These are phyloP conservation scores for Baeospora myosura DNA, from an alignment of 1,284 basidiomycete genomes.

Conservation along the genomic window DNA sequence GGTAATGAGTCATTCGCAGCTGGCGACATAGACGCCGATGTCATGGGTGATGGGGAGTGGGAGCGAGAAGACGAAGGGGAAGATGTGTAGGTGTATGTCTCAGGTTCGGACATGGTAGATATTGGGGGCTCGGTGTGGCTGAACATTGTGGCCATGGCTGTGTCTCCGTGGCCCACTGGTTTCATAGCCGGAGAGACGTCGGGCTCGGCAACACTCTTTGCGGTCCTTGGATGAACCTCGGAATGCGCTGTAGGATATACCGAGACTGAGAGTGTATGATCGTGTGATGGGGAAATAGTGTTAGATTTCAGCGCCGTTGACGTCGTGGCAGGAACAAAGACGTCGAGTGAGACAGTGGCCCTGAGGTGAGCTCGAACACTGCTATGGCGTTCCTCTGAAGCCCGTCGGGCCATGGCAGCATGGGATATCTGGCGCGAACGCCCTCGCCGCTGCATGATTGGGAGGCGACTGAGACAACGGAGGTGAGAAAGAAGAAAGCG, in stretches of 20 bases:
- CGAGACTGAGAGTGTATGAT: too few species aligned
- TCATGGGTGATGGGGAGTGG: slow-evolving; percentile 20
- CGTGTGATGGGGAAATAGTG: too few species aligned
- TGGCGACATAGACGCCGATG: slow-evolving; percentile 12
- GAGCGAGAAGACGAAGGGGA: slow-evolving; percentile 17
- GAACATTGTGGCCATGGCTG: not conserved
- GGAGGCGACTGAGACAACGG: slow-evolving; percentile 8
- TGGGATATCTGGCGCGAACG: slow-evolving; percentile 40
- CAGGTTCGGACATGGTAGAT: not conserved
- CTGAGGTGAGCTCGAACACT: too few species aligned
- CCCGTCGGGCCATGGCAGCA: slow-evolving; percentile 40
- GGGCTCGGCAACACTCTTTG: too few species aligned
- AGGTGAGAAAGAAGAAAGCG: slow-evolving; percentile 13
- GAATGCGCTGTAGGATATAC: too few species aligned
- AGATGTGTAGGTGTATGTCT: slow-evolving; percentile 6
- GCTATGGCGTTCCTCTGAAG: slow-evolving; percentile 39
- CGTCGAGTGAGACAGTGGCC: too few species aligned
- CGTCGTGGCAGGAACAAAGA: too few species aligned
- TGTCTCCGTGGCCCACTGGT: not conserved
- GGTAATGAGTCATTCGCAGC: slow-evolving; percentile 25
- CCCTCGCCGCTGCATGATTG: slow-evolving; percentile 29
- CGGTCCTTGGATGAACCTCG: too few species aligned
- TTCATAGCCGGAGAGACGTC: slow-evolving; percentile 7
- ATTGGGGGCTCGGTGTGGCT: not conserved
- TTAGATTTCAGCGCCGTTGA: too few species aligned